A percentile compares a stretch with the other conserved stretches of the same genome.
Conservation (phyloP, 2,329 filamentous ascomycete genomes). For the Colletotrichum sojae region DNA sequence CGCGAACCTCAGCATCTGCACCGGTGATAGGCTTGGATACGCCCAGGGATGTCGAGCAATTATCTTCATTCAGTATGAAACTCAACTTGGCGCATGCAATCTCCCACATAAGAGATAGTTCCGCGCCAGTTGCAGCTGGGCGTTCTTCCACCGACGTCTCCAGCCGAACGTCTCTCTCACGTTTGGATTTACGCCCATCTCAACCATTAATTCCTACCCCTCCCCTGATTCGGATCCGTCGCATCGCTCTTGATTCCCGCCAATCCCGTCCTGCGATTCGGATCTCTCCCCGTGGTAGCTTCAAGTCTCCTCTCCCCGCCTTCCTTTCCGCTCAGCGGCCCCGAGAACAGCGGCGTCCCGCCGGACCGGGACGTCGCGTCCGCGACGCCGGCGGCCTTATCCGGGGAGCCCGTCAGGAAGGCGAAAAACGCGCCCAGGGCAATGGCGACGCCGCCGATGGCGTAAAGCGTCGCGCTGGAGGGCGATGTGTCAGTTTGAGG, state of each 20-base stretch:
- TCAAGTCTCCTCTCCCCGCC: slow-evolving; percentile 4
- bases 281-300: not conserved
- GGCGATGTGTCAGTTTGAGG: not conserved
- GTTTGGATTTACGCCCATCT: no score
- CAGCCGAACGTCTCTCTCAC: no score
- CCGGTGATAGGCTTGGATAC: no score
- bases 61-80: no score
- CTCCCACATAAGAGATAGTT: no score
- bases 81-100: no score
- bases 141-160: no score
- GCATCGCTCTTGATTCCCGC: slow-evolving; percentile 28
- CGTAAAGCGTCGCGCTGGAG: not conserved
- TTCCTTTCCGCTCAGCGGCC: slow-evolving; percentile 7
- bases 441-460: slow-evolving; percentile 3
- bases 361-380: slow-evolving; percentile 8
- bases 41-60: no score
- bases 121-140: no score
- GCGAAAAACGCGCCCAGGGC: slow-evolving; percentile 13
- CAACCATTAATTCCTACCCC: slow-evolving; percentile 8
- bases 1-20: no score
- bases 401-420: slow-evolving; percentile 21
- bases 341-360: not conserved
- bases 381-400: slow-evolving; percentile 21
- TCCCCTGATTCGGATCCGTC: slow-evolving; percentile 10
- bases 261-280: slow-evolving; percentile 3